These are phyloP conservation scores for Xylaria acuta DNA, from an alignment of 495 filamentous ascomycete genomes.

Conservation along the genomic window DNA sequence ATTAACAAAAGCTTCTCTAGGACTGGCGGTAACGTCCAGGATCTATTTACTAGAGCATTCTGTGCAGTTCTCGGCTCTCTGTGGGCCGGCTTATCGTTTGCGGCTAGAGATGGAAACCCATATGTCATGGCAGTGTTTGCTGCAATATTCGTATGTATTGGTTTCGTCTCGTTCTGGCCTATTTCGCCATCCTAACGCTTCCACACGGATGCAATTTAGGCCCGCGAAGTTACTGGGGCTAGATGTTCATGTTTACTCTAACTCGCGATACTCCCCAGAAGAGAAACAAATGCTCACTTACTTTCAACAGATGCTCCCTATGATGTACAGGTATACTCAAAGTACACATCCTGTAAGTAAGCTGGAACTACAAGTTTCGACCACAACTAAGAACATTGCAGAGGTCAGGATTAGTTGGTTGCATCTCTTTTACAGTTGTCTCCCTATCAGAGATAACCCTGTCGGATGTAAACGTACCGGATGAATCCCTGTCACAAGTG, in stretches of 20 bases:
- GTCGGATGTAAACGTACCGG: neutral
- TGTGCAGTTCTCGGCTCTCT: slow-evolving; percentile 56
- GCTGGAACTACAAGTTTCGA: neutral
- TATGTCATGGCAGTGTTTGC: slow-evolving; percentile 64
- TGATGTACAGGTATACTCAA: slow-evolving; percentile 63
- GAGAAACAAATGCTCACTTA: neutral
- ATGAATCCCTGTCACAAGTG: slow-evolving; percentile 35
- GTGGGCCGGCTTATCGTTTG: slow-evolving; percentile 61
- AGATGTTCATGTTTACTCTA: neutral
- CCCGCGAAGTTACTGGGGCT: neutral
- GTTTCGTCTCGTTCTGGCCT: neutral
- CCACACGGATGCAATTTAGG: too few relatives aligned
- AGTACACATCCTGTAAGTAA: slow-evolving; percentile 56
- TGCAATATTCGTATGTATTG: slow-evolving; percentile 45
- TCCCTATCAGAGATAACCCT: slow-evolving; percentile 7
- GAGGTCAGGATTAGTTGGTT: slow-evolving; percentile 59
- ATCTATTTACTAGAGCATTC: slow-evolving; percentile 55
- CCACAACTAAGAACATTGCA: slow-evolving; percentile 17
- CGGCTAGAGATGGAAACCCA: slow-evolving; percentile 55
- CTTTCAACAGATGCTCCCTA: slow-evolving; percentile 53
- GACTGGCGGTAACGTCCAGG: slow-evolving; percentile 63
- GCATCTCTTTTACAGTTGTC: slow-evolving; percentile 53
- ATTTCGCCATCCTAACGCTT: neutral
- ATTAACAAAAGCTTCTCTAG: slow-evolving; percentile 32
- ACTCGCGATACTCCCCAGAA: neutral